phyloP scores from a whole-genome alignment of 2,329 filamentous ascomycete genomes.

The Colletotrichum aenigma region DNA sequence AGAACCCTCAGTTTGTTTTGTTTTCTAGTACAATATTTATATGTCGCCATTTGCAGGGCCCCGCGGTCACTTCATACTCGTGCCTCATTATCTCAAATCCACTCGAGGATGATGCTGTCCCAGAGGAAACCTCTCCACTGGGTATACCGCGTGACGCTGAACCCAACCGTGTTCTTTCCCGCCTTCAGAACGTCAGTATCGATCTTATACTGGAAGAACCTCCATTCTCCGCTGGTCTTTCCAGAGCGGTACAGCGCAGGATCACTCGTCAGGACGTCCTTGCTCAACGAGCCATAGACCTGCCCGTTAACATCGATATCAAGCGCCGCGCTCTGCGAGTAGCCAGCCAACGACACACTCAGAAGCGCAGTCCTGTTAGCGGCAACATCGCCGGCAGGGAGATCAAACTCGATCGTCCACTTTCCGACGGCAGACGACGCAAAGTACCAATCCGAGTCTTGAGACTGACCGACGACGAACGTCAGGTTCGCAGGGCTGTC shows the following conservation, averaged over 20 bases:
- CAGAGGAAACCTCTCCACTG: constrained; percentile 18
- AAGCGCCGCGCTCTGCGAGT: constrained; percentile 26
- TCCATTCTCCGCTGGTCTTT: constrained; percentile 17
- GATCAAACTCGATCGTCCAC: constrained; percentile 29
- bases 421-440: constrained; percentile 37
- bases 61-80: neutral
- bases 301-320: constrained; percentile 12
- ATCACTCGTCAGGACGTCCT: constrained; percentile 8
- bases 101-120: constrained; percentile 18
- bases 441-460: constrained; percentile 47
- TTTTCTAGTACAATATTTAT: neutral
- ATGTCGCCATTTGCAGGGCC: neutral
- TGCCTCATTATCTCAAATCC: neutral
- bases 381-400: neutral
- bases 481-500: constrained; percentile 46
- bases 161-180: constrained; percentile 9
- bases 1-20: fast-evolving
- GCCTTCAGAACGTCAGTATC: neutral
- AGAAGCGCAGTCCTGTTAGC: constrained; percentile 30
- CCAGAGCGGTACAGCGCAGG: constrained; percentile 16
- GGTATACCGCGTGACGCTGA: constrained; percentile 7
- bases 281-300: constrained; percentile 8
- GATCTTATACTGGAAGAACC: constrained; percentile 12
- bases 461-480: constrained; percentile 39
- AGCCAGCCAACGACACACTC: constrained; percentile 43